Percentiles rank a stretch among this genome's conserved stretches.
These are phyloP conservation scores for Pyricularia pennisetigena DNA, from an alignment of 2,329 filamentous ascomycete species.

Conservation along the genomic window DNA sequence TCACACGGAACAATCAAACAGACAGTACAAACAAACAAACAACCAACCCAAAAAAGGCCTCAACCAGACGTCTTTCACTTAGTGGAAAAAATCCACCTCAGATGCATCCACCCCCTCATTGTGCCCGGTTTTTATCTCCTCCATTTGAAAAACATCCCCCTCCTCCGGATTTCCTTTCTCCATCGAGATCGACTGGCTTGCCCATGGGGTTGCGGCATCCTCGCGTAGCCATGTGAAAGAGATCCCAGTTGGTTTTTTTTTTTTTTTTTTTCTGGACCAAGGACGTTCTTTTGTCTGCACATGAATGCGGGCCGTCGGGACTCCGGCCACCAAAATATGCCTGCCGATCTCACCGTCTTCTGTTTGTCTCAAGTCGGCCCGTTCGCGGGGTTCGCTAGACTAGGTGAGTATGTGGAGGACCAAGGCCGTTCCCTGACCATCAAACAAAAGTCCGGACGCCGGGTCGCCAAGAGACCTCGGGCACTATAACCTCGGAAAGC, in stretches of 20 bases:
- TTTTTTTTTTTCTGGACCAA: no score
- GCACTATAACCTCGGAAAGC: not conserved
- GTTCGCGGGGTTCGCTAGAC: not conserved
- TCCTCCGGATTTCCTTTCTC: not conserved
- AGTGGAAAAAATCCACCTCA: not conserved
- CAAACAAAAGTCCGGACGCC: not conserved
- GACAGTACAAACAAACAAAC: not conserved
- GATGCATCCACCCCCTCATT: not conserved
- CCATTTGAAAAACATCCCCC: not conserved
- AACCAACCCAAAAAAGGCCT: not conserved
- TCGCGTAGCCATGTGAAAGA: not conserved
- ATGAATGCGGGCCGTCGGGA: not conserved
- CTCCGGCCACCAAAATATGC: not conserved
- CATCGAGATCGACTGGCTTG: not conserved
- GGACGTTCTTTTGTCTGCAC: no score
- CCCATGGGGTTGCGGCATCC: not conserved
- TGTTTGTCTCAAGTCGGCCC: not conserved
- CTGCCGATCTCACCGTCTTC: not conserved
- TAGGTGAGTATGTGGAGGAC: not conserved
- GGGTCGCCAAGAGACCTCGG: not conserved
- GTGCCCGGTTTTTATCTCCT: not conserved
- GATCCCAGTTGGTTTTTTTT: no score
- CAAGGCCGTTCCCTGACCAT: not conserved
- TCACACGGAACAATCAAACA: not conserved
- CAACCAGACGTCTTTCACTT: not conserved